Evolutionary conservation across 495 filamentous ascomycete genomes (phyloP).

Genomic region (Aspergillus asperescens): DNA sequence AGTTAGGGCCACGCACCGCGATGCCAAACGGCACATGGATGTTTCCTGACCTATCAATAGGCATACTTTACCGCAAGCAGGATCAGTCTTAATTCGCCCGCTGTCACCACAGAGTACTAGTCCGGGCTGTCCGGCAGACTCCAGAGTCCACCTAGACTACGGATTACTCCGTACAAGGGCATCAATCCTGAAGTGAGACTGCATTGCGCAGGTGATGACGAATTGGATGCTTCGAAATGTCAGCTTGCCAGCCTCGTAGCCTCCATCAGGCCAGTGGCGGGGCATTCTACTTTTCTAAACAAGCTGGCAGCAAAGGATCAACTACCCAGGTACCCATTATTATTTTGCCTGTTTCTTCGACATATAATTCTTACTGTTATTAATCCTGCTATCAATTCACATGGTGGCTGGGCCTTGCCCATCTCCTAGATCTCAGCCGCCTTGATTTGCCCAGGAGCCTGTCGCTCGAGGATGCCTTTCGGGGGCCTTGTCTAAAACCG

Average conservation of each 20-base stretch:
- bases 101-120: too few species aligned
- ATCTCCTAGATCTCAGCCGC: conserved; percentile 12
- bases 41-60: too few species aligned
- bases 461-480: background rate
- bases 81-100: too few species aligned
- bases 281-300: conserved; percentile 1
- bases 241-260: background rate
- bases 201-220: background rate
- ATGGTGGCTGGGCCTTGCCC: conserved; percentile 12
- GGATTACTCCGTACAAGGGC: too few species aligned
- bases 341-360: background rate
- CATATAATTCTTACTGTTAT: background rate
- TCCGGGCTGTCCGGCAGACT: too few species aligned
- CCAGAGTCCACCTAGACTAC: too few species aligned
- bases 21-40: too few species aligned
- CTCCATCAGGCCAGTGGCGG: conserved; percentile 12
- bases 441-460: background rate
- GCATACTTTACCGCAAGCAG: too few species aligned
- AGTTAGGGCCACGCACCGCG: too few species aligned
- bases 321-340: background rate
- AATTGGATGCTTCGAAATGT: conserved; percentile 1
- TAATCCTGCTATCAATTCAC: background rate
- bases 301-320: too few species aligned
- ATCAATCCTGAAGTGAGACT: too few species aligned
- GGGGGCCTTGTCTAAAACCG: background rate